A percentile compares a stretch with the other conserved stretches of the same genome.
Evolutionary conservation across 2,329 filamentous ascomycete genomes (phyloP).

Genomic region (Byssochlamys sp.): DNA sequence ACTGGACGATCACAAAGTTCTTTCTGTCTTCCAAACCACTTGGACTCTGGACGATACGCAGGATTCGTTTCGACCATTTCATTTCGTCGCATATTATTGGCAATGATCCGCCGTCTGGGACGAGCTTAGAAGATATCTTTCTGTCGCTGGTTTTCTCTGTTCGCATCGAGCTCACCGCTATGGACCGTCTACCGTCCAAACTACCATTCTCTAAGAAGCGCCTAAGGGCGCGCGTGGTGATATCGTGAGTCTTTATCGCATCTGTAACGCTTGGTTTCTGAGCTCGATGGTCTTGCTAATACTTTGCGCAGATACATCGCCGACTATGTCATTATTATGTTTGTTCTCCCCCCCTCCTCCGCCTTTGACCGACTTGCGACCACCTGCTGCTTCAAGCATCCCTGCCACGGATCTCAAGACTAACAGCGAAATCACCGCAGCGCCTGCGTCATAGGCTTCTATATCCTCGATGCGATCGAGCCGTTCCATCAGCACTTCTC

Average conservation of each 20-base stretch:
- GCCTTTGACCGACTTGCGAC: neutral
- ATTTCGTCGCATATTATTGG: neutral
- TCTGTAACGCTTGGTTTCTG: neutral
- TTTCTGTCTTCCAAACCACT: neutral
- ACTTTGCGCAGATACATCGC: slow-evolving; percentile 41
- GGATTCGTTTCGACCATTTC: neutral
- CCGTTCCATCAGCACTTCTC: slow-evolving; percentile 52
- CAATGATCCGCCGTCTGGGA: neutral
- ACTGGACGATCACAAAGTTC: neutral
- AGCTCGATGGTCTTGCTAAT: neutral
- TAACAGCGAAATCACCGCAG: slow-evolving; percentile 22
- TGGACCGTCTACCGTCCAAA: slow-evolving; percentile 29
- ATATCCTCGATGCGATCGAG: slow-evolving; percentile 43
- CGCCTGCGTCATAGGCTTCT: slow-evolving; percentile 43
- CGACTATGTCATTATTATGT: slow-evolving; percentile 53
- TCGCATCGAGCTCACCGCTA: slow-evolving; percentile 2
- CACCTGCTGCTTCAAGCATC: neutral
- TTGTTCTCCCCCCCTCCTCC: slow-evolving; percentile 15
- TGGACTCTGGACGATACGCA: neutral
- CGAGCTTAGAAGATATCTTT: neutral
- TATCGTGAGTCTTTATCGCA: slow-evolving; percentile 37
- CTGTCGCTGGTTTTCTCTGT: neutral
- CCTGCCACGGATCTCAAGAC: slow-evolving; percentile 2
- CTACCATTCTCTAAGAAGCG: slow-evolving; percentile 47
- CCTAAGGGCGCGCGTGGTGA: slow-evolving; percentile 41